phyloP scores from a whole-genome alignment of 352 stramenopile genomes.

The Thalassiosira livingstoniorum region DNA sequence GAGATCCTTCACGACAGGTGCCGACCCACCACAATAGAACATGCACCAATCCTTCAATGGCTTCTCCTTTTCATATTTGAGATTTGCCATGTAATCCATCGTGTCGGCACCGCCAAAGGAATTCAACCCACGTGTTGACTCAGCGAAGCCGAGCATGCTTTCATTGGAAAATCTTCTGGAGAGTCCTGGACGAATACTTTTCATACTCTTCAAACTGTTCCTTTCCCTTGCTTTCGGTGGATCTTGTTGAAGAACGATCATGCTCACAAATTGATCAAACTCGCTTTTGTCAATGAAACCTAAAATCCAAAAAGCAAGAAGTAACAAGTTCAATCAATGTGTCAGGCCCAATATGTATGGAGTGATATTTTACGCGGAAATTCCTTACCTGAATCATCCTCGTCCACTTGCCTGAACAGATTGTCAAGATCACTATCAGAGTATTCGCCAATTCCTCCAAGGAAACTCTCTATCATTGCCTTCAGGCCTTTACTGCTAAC shows the following conservation, averaged over 20 bases:
- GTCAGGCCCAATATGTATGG: too few species aligned
- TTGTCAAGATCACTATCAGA: background rate
- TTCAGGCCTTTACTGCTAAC: background rate
- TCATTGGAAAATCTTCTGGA: background rate
- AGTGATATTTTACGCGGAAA: too few species aligned
- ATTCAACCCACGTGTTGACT: too few species aligned
- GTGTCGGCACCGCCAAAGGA: background rate
- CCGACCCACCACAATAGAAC: conserved; percentile 31
- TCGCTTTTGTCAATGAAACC: too few species aligned
- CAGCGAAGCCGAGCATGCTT: background rate
- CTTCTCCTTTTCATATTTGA: background rate
- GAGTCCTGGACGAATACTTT: background rate
- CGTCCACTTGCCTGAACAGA: background rate
- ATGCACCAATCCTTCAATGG: conserved; percentile 25
- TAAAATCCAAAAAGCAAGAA: too few species aligned
- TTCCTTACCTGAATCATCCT: background rate
- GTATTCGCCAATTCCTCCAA: background rate
- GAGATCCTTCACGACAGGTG: conserved; percentile 10
- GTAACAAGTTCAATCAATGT: too few species aligned
- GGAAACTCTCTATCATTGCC: background rate
- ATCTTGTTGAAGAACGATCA: background rate
- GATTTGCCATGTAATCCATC: background rate
- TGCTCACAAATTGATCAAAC: background rate
- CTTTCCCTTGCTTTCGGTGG: background rate
- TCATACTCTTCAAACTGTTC: background rate